Evolutionary conservation across 2,329 filamentous ascomycete genomes (phyloP).

Genomic region (Botryotinia narcissicola): DNA sequence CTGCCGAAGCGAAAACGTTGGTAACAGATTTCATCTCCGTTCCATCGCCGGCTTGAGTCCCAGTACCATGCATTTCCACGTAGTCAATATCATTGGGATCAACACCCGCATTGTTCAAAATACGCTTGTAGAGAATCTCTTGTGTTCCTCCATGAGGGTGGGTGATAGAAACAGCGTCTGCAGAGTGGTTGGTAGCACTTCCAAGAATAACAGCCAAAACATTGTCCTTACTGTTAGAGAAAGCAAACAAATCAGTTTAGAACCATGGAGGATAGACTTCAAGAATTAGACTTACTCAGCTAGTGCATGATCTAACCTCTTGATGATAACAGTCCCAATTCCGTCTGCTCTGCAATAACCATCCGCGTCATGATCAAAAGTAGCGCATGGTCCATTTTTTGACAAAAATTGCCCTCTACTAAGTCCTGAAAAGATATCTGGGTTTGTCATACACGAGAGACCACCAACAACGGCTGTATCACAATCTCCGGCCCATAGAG

Average conservation of each 20-base stretch:
- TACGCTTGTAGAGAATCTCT: conserved; percentile 66
- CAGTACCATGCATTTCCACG: conserved; percentile 87
- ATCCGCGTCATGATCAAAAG: conserved; percentile 49
- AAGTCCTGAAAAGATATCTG: conserved; percentile 37
- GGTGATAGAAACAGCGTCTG: conserved; percentile 78
- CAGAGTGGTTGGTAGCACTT: conserved; percentile 77
- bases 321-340: conserved; percentile 49
- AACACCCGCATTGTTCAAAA: conserved; percentile 70
- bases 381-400: conserved; percentile 47
- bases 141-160: conserved; percentile 78
- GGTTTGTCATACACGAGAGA: conserved; percentile 35
- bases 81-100: conserved; percentile 77
- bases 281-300: conserved; percentile 28
- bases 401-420: conserved; percentile 38
- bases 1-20: conserved; percentile 48
- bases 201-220: conserved; percentile 60
- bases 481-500: conserved; percentile 35
- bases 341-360: conserved; percentile 55
- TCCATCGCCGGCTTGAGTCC: conserved; percentile 80
- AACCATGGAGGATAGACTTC: not conserved
- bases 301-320: conserved; percentile 49
- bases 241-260: not conserved
- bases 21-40: conserved; percentile 79
- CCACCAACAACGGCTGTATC: conserved; percentile 38
- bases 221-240: conserved; percentile 45